Percentiles rank a stretch among this genome's conserved stretches.
Evolutionary conservation across 2,329 filamentous ascomycete genomes (phyloP).

Genomic region (Cephalotrichum gorgonifer): DNA sequence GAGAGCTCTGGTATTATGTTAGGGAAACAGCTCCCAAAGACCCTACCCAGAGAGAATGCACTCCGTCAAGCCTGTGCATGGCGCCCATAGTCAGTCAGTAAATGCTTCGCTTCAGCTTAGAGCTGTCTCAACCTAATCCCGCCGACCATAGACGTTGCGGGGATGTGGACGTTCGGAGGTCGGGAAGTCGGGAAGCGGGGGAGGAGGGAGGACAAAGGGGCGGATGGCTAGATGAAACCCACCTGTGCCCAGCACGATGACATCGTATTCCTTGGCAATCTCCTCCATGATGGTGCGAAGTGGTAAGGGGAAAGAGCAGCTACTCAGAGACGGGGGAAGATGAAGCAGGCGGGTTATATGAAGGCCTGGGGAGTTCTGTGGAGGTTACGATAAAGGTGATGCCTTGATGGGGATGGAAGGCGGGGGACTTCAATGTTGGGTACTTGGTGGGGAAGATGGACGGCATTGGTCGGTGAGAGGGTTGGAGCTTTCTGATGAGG

Average conservation of each 20-base stretch:
- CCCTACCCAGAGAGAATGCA: conserved; percentile 94
- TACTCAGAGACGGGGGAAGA: not conserved
- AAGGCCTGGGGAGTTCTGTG: not conserved
- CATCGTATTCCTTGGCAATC: conserved; percentile 97
- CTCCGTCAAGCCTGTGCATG: conserved; percentile 74
- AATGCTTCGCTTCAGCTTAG: not conserved
- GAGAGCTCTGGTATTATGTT: not conserved
- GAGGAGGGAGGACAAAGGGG: conserved; percentile 5
- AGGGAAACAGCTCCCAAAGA: conserved; percentile 1
- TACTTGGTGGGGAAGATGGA: no score
- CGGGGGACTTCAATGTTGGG: no score
- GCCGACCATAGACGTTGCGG: conserved; percentile 15
- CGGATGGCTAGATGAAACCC: conserved; percentile 27
- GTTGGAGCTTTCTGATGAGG: not conserved
- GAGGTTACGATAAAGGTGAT: not conserved
- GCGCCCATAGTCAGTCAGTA: conserved; percentile 12
- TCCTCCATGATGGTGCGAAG: conserved; percentile 67
- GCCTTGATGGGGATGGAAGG: conserved; percentile 12
- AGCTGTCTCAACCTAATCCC: no score
- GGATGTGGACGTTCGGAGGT: conserved; percentile 8
- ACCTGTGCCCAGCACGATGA: conserved; percentile 97
- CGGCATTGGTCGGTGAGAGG: not conserved
- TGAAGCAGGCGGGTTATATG: not conserved
- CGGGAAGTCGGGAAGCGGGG: conserved; percentile 4
- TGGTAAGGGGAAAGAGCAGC: not conserved